phyloP scores from a whole-genome alignment of 257 asterid species.

The Datura wrightii region DNA sequence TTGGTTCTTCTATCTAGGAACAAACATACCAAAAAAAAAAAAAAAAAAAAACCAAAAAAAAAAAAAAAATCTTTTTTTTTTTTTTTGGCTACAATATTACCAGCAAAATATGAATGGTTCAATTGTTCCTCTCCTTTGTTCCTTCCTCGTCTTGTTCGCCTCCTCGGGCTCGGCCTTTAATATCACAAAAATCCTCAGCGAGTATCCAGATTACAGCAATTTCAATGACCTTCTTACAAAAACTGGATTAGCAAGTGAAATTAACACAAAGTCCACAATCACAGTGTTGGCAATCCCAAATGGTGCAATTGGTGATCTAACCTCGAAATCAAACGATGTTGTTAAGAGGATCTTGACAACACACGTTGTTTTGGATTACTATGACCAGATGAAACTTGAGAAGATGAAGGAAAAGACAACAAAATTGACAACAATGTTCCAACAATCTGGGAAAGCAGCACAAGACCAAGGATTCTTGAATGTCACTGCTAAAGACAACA shows the following conservation, averaged over 20 bases:
- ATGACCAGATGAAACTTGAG: conserved; percentile 57
- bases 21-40: neutral
- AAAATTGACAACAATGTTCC: conserved; percentile 63
- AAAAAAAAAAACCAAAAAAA: neutral
- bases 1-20: conserved; percentile 22
- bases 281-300: conserved; percentile 68
- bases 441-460: conserved; percentile 44
- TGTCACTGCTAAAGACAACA: conserved; percentile 44
- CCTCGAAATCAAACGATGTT: conserved; percentile 46
- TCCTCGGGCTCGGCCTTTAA: conserved; percentile 56
- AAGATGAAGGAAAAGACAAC: conserved; percentile 45
- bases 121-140: conserved; percentile 29
- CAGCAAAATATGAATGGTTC: neutral
- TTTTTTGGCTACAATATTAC: too few relatives aligned
- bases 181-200: conserved; percentile 58
- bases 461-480: conserved; percentile 62
- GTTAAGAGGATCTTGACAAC: conserved; percentile 53
- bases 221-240: conserved; percentile 53
- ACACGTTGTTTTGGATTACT: conserved; percentile 80
- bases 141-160: conserved; percentile 45
- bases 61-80: too few relatives aligned
- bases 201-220: conserved; percentile 54
- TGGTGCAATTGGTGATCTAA: conserved; percentile 45
- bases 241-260: conserved; percentile 48
- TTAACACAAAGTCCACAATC: conserved; percentile 55